Evolutionary conservation across 106 monocot species (phyloP).

Genomic region (Iris macrosiphon): DNA sequence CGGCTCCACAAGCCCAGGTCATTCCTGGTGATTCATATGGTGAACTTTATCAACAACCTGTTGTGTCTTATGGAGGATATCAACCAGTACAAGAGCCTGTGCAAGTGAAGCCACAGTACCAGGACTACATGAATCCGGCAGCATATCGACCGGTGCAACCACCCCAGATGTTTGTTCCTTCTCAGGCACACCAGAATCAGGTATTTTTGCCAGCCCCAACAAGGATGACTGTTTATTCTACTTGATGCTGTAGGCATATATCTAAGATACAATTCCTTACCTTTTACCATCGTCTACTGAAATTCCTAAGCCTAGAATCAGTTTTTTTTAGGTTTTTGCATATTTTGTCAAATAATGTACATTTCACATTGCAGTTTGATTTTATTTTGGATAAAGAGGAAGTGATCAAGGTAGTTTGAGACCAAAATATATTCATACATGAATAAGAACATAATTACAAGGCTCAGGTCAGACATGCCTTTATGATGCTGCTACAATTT

Average conservation of each 20-base stretch:
- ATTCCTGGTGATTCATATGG: constrained; percentile 21
- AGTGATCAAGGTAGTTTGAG: too few relatives aligned
- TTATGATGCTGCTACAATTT: too few relatives aligned
- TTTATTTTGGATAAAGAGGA: too few relatives aligned
- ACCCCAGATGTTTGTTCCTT: constrained; percentile 71
- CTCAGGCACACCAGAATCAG: constrained; percentile 43
- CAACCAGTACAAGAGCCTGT: constrained; percentile 31
- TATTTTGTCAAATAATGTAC: too few relatives aligned
- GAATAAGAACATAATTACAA: neutral
- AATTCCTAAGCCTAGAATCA: too few relatives aligned
- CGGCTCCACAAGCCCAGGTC: constrained; percentile 11
- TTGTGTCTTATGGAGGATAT: constrained; percentile 41
- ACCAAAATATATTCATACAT: too few relatives aligned
- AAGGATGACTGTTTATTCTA: neutral
- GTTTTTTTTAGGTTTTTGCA: too few relatives aligned
- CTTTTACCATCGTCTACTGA: too few relatives aligned
- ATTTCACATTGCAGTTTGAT: too few relatives aligned
- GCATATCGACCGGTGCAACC: constrained; percentile 41
- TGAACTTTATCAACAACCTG: constrained; percentile 44
- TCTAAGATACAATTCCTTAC: neutral
- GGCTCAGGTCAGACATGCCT: neutral
- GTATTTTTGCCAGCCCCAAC: constrained; percentile 17
- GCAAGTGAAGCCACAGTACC: constrained; percentile 24
- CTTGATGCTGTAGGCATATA: neutral
- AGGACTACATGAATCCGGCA: constrained; percentile 27